Base-by-base conservation (phyloP, 2,329 filamentous ascomycete species). In the Exserohilum rostratum region DNA sequence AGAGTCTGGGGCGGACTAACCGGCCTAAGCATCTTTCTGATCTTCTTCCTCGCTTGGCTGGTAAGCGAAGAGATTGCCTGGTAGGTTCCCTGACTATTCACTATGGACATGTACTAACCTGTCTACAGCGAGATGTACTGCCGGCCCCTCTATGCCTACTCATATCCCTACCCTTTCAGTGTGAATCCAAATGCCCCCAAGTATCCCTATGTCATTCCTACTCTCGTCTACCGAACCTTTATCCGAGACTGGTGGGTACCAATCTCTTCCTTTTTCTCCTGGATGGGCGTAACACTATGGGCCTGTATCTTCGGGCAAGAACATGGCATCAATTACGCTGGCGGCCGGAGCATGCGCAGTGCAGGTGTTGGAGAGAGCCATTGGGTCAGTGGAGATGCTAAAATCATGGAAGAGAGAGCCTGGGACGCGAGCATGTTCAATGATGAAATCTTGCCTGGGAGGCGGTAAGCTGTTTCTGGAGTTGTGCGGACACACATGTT, bases 121-220 rank as follows among this genome's bases (percentile, higher is more conserved):
- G 12, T 27, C 18, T n/a, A 22, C 34, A 74, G 72, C 59, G 78
- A 82, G 31, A 70, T 77, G 25, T 85, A 82, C 68, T 83, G 81
- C 64, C 80, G 83, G 43, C 80, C 79, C 3, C 58, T 72, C 6
- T 79, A 82, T 54, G 79, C 82, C 4, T 61, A 72, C 11, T 75
- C 65, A 6, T 84, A 83, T 22, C 61, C 60, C 60, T 70, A 76
- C 31, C 80, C 79, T 18, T 82, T 80, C 55, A 82, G 81, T 48
- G 73, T 84, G 30, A 74, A 79, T 38, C 77, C 77, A 17, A 74
- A 84, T 57, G 82, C 82, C 9, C 84, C 85, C 0, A 65, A 74
- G 18, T 83, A 80, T 46, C 84, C 84, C 0, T 83, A 80, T 55
- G 83, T 85, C 5, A 76, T 85, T 5, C 81, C 82, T 3, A 85